Evolutionary conservation across 1,284 basidiomycete genomes (phyloP).

Genomic region (Malassezia yamatoensis): DNA sequence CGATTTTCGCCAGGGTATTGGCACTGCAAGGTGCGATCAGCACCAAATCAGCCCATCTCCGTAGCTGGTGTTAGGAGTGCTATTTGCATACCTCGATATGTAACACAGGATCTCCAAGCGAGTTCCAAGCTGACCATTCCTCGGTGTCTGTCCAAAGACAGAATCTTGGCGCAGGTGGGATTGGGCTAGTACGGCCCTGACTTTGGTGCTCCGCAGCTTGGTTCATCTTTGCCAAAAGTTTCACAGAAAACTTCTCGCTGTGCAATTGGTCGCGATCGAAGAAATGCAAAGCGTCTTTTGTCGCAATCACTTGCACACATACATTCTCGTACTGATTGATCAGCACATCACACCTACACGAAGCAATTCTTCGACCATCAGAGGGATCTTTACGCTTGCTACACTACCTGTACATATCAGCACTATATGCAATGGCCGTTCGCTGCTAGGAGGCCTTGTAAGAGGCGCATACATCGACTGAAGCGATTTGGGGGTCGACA

Average conservation of each 20-base stretch:
- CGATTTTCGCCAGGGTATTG: slow-evolving; percentile 86
- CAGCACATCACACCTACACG: background rate
- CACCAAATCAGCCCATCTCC: slow-evolving; percentile 90
- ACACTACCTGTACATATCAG: slow-evolving; percentile 85
- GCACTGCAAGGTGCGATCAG: slow-evolving; percentile 89
- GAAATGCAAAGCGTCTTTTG: slow-evolving; percentile 67
- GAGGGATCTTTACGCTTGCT: slow-evolving; percentile 80
- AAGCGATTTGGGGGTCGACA: slow-evolving; percentile 27
- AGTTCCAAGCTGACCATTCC: slow-evolving; percentile 68
- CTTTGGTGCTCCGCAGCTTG: slow-evolving; percentile 11
- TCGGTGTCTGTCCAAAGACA: slow-evolving; percentile 80
- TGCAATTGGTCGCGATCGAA: slow-evolving; percentile 54
- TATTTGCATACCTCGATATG: slow-evolving; percentile 62
- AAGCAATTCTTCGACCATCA: slow-evolving; percentile 72
- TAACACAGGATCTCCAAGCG: slow-evolving; percentile 79
- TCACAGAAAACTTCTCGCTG: slow-evolving; percentile 13
- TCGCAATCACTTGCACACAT: slow-evolving; percentile 73
- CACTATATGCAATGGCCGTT: slow-evolving; percentile 56
- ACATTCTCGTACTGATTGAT: slow-evolving; percentile 52
- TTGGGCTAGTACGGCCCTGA: background rate
- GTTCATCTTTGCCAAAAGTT: slow-evolving; percentile 26
- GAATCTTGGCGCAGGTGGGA: slow-evolving; percentile 35
- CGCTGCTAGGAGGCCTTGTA: slow-evolving; percentile 20
- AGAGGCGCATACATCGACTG: slow-evolving; percentile 30
- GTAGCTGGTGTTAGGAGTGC: slow-evolving; percentile 50